phyloP scores from a whole-genome alignment of 179 eudicot genomes.

The Beta macrorhiza region DNA sequence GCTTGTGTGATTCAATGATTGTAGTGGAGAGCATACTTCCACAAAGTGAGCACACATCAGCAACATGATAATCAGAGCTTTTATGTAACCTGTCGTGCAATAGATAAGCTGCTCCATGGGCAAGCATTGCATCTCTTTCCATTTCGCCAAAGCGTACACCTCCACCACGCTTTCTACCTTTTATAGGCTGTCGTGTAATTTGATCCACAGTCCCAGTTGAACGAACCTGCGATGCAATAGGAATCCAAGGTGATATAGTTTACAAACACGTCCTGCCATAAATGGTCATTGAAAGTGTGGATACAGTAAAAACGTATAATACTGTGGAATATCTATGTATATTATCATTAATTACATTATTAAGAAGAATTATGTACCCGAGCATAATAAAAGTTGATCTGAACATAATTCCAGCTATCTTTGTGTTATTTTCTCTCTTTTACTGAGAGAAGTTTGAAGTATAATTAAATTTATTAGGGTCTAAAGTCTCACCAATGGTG shows the following conservation, averaged over 20 bases:
- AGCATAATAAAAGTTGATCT: neutral
- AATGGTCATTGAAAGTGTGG: neutral
- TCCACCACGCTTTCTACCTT: constrained; percentile 92
- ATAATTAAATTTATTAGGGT: neutral
- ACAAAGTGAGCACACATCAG: constrained; percentile 82
- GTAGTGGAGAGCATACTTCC: constrained; percentile 76
- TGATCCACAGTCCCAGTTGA: constrained; percentile 83
- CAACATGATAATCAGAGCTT: constrained; percentile 85
- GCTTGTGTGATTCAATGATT: constrained; percentile 47
- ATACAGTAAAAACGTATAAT: neutral
- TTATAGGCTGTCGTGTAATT: constrained; percentile 81
- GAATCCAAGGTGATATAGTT: neutral
- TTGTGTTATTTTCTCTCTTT: neutral
- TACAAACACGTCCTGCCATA: neutral
- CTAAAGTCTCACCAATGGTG: neutral
- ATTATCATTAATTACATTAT: too few species aligned
- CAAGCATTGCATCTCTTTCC: constrained; percentile 92
- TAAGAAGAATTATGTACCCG: neutral
- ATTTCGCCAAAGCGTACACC: constrained; percentile 95
- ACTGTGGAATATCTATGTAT: neutral
- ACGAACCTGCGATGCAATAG: constrained; percentile 54
- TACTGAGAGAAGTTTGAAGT: neutral
- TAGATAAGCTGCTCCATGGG: constrained; percentile 89
- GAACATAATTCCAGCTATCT: neutral
- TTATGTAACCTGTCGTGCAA: constrained; percentile 81